These are phyloP conservation scores for Metschnikowia picachoensis DNA, from an alignment of 805 yeast genomes.

Conservation along the genomic window DNA sequence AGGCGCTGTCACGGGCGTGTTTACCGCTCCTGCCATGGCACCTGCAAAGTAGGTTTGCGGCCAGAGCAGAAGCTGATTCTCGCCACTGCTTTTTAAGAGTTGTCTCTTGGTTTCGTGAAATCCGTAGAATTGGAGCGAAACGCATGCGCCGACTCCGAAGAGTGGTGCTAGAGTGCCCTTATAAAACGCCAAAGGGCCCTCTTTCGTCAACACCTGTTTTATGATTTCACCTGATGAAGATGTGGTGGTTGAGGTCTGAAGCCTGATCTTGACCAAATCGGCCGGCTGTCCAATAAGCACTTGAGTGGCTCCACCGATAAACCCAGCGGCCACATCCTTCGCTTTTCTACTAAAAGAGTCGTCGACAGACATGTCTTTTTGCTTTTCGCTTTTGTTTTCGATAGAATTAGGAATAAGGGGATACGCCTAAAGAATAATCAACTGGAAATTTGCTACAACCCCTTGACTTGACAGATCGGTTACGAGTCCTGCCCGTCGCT, in stretches of 20 bases:
- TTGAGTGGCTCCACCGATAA: conserved; percentile 45
- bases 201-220: conserved; percentile 35
- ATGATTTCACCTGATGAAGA: conserved; percentile 32
- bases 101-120: conserved; percentile 68
- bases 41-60: conserved; percentile 61
- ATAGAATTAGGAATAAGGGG: not conserved
- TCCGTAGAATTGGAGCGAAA: conserved; percentile 65
- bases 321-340: conserved; percentile 43
- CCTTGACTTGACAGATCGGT: too few species aligned
- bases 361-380: conserved; percentile 25
- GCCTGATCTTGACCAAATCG: conserved; percentile 40
- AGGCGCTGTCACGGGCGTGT: conserved; percentile 59
- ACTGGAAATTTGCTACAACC: not conserved
- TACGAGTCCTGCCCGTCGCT: conserved; percentile 3
- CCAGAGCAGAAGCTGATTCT: conserved; percentile 41
- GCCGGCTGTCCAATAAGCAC: conserved; percentile 47
- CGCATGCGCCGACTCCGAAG: conserved; percentile 52
- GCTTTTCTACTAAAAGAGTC: conserved; percentile 33
- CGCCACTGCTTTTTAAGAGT: conserved; percentile 30
- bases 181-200: conserved; percentile 42
- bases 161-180: conserved; percentile 44
- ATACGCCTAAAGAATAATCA: not conserved
- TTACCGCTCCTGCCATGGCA: conserved; percentile 63
- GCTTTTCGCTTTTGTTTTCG: too few species aligned
- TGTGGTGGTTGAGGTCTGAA: conserved; percentile 34